A percentile compares a stretch with the other conserved stretches of the same genome.
These are phyloP conservation scores for Citrus glauca DNA, from an alignment of 345 rosid species.

Conservation along the genomic window DNA sequence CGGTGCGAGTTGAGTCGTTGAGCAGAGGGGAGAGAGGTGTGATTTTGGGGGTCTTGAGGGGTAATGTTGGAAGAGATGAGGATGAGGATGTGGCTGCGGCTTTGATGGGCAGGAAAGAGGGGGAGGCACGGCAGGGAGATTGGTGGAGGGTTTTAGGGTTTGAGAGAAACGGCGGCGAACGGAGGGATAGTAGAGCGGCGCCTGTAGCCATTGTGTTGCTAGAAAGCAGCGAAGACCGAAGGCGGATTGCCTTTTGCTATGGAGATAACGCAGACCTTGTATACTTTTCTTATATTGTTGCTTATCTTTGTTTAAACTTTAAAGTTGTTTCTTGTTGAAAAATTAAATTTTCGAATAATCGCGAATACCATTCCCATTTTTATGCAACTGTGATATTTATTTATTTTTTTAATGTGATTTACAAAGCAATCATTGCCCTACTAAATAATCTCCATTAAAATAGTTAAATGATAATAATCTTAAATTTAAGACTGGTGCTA, in stretches of 20 bases:
- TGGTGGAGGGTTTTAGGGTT: not conserved
- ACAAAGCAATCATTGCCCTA: rapidly evolving
- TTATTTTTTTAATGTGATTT: too few species aligned
- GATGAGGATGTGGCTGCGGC: not conserved
- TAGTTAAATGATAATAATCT: too few species aligned
- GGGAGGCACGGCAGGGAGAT: not conserved
- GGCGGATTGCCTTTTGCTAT: not conserved
- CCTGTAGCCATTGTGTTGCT: not conserved
- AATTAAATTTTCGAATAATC: too few species aligned
- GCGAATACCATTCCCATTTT: too few species aligned
- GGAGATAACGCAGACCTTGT: not conserved
- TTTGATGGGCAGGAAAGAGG: not conserved
- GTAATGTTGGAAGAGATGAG: not conserved
- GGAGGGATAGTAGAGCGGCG: not conserved
- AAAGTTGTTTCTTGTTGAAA: too few species aligned
- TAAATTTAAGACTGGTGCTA: too few species aligned
- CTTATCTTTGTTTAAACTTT: not conserved
- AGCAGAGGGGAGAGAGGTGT: slow-evolving; percentile 16
- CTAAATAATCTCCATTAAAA: too few species aligned
- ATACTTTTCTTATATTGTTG: not conserved
- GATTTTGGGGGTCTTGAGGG: not conserved
- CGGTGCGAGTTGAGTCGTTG: slow-evolving; percentile 43
- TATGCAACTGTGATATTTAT: too few species aligned
- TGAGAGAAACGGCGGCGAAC: not conserved
- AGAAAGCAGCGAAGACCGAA: not conserved